phyloP scores from a whole-genome alignment of 2,329 filamentous ascomycete genomes.

The Calonectria hawksworthii region DNA sequence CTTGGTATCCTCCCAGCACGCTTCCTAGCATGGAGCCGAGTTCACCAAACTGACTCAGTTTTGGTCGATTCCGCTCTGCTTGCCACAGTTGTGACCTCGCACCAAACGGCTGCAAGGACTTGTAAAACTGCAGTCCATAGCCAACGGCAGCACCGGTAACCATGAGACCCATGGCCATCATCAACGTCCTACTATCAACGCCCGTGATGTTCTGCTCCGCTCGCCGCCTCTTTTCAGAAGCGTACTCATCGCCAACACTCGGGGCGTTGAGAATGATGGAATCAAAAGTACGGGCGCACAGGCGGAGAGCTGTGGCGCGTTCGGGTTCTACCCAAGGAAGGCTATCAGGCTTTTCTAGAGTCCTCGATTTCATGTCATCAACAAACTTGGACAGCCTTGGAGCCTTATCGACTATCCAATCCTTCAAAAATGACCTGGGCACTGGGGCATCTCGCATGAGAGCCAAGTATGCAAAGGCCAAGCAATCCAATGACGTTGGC shows the following conservation, averaged over 20 bases:
- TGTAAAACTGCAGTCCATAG: constrained; percentile 58
- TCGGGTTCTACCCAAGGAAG: constrained; percentile 47
- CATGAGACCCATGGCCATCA: constrained; percentile 51
- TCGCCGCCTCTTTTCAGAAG: constrained; percentile 53
- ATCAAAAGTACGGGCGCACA: constrained; percentile 51
- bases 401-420: constrained; percentile 55
- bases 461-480: constrained; percentile 84
- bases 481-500: constrained; percentile 74
- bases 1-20: constrained; percentile 47
- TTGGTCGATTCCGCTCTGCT: constrained; percentile 46
- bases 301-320: constrained; percentile 38
- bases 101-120: constrained; percentile 60
- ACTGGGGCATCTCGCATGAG: constrained; percentile 73
- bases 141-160: constrained; percentile 55
- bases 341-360: constrained; percentile 34
- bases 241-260: constrained; percentile 52
- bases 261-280: constrained; percentile 54
- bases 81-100: constrained; percentile 60
- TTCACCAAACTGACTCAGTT: constrained; percentile 61
- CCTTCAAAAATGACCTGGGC: constrained; percentile 57
- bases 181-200: constrained; percentile 50
- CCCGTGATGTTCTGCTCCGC: constrained; percentile 51
- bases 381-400: constrained; percentile 51
- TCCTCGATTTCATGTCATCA: constrained; percentile 45
- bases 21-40: constrained; percentile 60